These are phyloP conservation scores for Sphagnum contortum DNA, from an alignment of 225 moss, liverwort and hornwort genomes.

Conservation along the genomic window DNA sequence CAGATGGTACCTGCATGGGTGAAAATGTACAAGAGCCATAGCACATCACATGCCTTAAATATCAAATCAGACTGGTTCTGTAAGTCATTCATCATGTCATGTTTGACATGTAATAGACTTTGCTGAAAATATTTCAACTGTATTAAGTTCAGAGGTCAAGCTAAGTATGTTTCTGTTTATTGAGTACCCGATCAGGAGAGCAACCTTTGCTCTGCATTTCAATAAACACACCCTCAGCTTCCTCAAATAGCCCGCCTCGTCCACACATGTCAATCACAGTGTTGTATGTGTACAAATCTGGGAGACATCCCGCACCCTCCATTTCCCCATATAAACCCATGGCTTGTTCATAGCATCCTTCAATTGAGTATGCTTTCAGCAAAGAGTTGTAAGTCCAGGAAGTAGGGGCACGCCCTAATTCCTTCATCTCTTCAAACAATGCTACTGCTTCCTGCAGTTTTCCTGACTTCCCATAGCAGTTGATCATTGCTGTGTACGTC, in stretches of 20 bases:
- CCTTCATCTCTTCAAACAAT: conserved; percentile 91
- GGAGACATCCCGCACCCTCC: conserved; percentile 72
- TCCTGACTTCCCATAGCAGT: conserved; percentile 72
- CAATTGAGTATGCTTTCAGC: conserved; percentile 75
- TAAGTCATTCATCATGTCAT: too few species aligned
- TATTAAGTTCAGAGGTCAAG: too few species aligned
- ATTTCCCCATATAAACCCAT: conserved; percentile 74
- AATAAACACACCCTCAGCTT: conserved; percentile 72
- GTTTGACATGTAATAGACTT: too few species aligned
- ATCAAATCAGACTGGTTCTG: too few species aligned
- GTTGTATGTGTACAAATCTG: conserved; percentile 88
- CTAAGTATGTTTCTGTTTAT: too few species aligned
- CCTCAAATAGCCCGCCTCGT: conserved; percentile 57
- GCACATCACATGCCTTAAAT: too few species aligned
- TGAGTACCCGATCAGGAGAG: conserved; percentile 70
- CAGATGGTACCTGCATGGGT: too few species aligned
- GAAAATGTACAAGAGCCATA: too few species aligned
- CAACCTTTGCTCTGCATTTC: conserved; percentile 78
- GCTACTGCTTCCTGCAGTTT: conserved; percentile 69
- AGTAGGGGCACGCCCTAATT: conserved; percentile 72
- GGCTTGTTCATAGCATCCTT: conserved; percentile 70
- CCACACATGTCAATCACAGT: conserved; percentile 86
- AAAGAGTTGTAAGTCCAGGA: conserved; percentile 95
- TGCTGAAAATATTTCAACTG: too few species aligned
- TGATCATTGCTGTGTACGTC: conserved; percentile 81